Evolutionary conservation across 2,329 filamentous ascomycete species (phyloP).

Genomic region (Fusarium subglutinans): DNA sequence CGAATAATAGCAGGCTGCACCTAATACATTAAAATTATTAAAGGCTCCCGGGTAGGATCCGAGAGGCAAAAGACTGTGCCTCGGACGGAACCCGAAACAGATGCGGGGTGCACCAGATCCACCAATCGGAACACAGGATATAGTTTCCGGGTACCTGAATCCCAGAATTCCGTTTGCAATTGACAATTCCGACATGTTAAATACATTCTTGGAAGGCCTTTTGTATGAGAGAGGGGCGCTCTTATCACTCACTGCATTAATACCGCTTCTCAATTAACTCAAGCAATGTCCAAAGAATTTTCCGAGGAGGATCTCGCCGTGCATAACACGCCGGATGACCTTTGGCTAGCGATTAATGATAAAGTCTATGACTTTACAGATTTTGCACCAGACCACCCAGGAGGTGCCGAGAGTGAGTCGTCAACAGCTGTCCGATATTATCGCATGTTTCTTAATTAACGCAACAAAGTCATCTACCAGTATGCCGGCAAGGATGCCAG

Average conservation of each 20-base stretch:
- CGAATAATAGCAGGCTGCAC: too few species aligned
- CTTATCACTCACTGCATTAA: accelerated
- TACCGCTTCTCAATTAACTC: accelerated
- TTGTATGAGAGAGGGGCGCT: accelerated
- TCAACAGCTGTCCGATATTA: accelerated
- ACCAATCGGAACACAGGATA: background rate
- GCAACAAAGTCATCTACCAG: slow-evolving; percentile 34
- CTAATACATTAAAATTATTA: accelerated
- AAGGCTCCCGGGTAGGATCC: background rate
- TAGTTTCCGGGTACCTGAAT: background rate
- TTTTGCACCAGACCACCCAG: slow-evolving; percentile 38
- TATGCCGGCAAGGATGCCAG: slow-evolving; percentile 42
- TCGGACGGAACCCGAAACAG: background rate
- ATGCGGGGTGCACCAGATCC: background rate
- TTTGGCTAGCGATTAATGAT: slow-evolving; percentile 75
- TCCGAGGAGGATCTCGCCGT: slow-evolving; percentile 55
- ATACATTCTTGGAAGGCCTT: background rate
- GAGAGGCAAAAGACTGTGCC: background rate
- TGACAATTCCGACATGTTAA: background rate
- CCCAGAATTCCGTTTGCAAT: background rate
- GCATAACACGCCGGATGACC: slow-evolving; percentile 58
- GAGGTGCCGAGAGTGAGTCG: slow-evolving; percentile 26
- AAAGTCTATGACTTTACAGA: slow-evolving; percentile 66
- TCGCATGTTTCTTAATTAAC: too few species aligned
- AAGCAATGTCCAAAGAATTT: slow-evolving; percentile 30